Percentiles rank a stretch among this genome's conserved stretches.
phyloP scores from a whole-genome alignment of 805 yeast genomes.

The Zygoascus flipseniorum region DNA sequence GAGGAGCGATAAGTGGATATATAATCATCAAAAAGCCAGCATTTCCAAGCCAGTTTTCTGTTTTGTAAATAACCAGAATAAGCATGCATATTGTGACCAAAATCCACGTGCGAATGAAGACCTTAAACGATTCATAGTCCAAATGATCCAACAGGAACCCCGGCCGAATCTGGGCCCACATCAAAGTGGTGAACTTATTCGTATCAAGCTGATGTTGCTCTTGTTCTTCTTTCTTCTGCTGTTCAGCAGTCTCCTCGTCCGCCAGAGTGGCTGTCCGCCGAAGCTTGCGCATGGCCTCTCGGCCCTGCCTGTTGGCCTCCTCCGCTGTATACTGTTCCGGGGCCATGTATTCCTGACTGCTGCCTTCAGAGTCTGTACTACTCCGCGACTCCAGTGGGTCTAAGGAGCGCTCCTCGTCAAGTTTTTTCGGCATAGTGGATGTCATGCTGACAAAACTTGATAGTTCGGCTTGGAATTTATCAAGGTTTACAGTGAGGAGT shows the following conservation, averaged over 20 bases:
- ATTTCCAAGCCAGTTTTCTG: slow-evolving; percentile 21
- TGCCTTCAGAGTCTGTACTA: too few relatives aligned
- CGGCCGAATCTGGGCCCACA: slow-evolving; percentile 2
- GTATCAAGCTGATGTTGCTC: background rate
- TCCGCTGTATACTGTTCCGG: background rate
- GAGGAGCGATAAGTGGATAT: slow-evolving; percentile 18
- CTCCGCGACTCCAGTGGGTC: background rate
- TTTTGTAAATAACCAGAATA: slow-evolving; percentile 12
- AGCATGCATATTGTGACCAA: slow-evolving; percentile 19
- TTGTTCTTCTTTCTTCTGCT: background rate
- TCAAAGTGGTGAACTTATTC: background rate
- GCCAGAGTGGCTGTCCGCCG: background rate
- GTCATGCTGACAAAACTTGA: too few relatives aligned
- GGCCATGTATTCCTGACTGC: background rate
- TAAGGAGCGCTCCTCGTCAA: too few relatives aligned
- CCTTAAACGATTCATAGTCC: slow-evolving; percentile 17
- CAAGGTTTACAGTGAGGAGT: too few relatives aligned
- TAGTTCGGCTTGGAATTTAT: too few relatives aligned
- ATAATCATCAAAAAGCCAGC: slow-evolving; percentile 21
- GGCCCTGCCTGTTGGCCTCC: background rate
- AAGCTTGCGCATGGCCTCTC: background rate
- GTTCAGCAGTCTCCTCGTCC: background rate
- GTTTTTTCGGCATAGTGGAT: too few relatives aligned
- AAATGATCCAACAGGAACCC: slow-evolving; percentile 19
- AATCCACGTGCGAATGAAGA: slow-evolving; percentile 21